phyloP scores from a whole-genome alignment of 2,329 filamentous ascomycete genomes.

The Cephalotrichum gorgonifer region DNA sequence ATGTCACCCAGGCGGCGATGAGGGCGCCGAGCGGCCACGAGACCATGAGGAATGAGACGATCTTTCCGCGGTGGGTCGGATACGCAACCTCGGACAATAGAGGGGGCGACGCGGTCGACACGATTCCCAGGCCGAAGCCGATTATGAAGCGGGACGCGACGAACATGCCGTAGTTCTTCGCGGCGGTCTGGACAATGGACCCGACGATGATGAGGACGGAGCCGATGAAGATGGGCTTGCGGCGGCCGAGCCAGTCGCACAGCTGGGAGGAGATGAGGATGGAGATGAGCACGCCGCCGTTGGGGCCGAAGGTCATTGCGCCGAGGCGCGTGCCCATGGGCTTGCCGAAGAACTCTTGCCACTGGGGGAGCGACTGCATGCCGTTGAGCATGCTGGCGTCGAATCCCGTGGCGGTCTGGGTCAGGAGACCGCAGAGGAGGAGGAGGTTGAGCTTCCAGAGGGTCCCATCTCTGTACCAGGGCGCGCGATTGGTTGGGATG shows the following conservation, averaged over 20 bases:
- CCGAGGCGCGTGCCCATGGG: constrained; percentile 25
- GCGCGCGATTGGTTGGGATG: constrained; percentile 1
- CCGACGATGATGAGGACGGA: constrained; percentile 18
- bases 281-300: neutral
- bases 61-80: constrained; percentile 29
- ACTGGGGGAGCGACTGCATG: constrained; percentile 27
- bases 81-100: constrained; percentile 23
- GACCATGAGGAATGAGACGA: constrained; percentile 15
- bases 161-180: constrained; percentile 16
- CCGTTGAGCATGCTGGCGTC: constrained; percentile 32
- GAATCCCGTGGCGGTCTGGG: constrained; percentile 10
- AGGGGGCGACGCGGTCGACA: constrained; percentile 19
- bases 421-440: neutral
- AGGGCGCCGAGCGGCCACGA: neutral
- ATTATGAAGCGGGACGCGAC: constrained; percentile 20
- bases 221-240: constrained; percentile 23
- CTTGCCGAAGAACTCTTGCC: constrained; percentile 28
- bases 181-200: constrained; percentile 20
- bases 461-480: neutral
- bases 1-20: constrained; percentile 16
- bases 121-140: constrained; percentile 19
- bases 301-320: constrained; percentile 15
- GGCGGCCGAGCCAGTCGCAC: constrained; percentile 26
- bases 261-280: neutral
- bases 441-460: constrained; percentile 1